Evolutionary conservation across 805 yeast genomes (phyloP).

Genomic region (Candida arabinofermentans): DNA sequence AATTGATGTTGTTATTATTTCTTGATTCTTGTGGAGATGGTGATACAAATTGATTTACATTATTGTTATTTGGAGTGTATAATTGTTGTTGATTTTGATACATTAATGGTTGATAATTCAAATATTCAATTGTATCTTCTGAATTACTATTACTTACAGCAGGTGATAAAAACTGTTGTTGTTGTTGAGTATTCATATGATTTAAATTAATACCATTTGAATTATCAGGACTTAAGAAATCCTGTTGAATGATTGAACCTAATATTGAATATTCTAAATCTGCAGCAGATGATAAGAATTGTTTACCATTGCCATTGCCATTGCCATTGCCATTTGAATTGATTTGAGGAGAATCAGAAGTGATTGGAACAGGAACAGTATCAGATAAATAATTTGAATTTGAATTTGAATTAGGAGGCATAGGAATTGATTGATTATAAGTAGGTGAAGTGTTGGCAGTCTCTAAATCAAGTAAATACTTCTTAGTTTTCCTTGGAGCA

Average conservation of each 20-base stretch:
- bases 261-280: constrained; percentile 68
- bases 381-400: neutral
- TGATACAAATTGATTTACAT: too few relatives aligned
- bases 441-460: neutral
- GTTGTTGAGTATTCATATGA: too few relatives aligned
- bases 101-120: constrained; percentile 25
- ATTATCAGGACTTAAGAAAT: constrained; percentile 23
- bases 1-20: neutral
- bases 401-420: neutral
- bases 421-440: neutral
- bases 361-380: too few relatives aligned
- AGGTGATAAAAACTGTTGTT: constrained; percentile 24
- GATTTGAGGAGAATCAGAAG: neutral
- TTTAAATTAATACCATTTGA: too few relatives aligned
- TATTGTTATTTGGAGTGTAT: neutral
- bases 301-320: constrained; percentile 2
- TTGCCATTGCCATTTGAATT: neutral
- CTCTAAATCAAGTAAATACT: constrained; percentile 59
- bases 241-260: constrained; percentile 58
- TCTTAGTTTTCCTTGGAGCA: constrained; percentile 84
- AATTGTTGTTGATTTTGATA: constrained; percentile 5
- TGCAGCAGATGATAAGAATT: constrained; percentile 67
- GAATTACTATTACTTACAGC: constrained; percentile 35
- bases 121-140: constrained; percentile 24
- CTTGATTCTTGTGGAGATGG: neutral